Conservation (phyloP, 352 stramenopile species). For the Phytophthora citrophthora region DNA sequence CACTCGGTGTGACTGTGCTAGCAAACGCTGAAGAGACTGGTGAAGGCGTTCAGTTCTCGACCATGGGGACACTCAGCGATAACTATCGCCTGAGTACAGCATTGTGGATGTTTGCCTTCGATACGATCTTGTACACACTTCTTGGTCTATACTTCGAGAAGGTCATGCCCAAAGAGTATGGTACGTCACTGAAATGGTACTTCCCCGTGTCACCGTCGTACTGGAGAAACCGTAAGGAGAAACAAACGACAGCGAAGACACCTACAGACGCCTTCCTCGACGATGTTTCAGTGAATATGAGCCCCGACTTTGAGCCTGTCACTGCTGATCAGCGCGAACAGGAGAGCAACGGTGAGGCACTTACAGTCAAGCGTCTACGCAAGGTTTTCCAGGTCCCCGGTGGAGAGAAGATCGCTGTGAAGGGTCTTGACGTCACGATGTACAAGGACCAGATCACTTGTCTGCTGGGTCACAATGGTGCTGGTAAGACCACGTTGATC, state of each 20-base stretch:
- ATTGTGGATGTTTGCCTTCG: slow-evolving; percentile 22
- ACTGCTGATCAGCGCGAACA: slow-evolving; percentile 49
- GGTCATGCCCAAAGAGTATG: slow-evolving; percentile 92
- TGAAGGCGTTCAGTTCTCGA: slow-evolving; percentile 52
- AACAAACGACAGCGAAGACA: neutral
- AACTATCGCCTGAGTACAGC: slow-evolving; percentile 61
- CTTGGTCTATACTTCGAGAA: slow-evolving; percentile 83
- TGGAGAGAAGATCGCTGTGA: slow-evolving; percentile 87
- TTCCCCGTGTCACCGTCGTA: slow-evolving; percentile 79
- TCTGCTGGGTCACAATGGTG: slow-evolving; percentile 80
- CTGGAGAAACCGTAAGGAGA: slow-evolving; percentile 21
- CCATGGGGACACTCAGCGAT: slow-evolving; percentile 35
- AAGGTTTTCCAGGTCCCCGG: slow-evolving; percentile 84
- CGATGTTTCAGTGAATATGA: neutral
- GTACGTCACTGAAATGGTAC: slow-evolving; percentile 89
- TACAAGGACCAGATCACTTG: slow-evolving; percentile 83
- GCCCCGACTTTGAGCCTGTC: slow-evolving; percentile 34
- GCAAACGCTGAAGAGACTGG: slow-evolving; percentile 50
- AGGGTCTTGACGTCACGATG: slow-evolving; percentile 82
- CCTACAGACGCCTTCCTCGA: neutral
- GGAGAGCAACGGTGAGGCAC: slow-evolving; percentile 49
- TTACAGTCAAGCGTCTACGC: slow-evolving; percentile 65
- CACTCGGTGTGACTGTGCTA: slow-evolving; percentile 60
- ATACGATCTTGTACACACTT: no score
- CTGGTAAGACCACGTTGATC: slow-evolving; percentile 82